Conservation (phyloP, 2,329 filamentous ascomycete species). For the Torrubiellomyces zombiae region DNA sequence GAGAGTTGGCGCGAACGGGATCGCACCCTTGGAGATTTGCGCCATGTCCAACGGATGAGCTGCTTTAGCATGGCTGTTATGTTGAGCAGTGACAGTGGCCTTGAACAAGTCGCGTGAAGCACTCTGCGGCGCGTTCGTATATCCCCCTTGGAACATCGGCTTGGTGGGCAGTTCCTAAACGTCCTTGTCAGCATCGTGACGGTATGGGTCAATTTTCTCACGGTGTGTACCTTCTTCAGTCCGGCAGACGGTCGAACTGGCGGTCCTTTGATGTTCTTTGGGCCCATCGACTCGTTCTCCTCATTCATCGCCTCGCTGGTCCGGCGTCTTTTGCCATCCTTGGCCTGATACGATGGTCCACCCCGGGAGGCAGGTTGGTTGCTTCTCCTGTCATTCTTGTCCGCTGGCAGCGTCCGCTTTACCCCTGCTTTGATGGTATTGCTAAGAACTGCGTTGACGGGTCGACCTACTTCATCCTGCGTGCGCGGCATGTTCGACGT, state of each 20-base stretch:
- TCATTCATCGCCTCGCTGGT: slow-evolving; percentile 58
- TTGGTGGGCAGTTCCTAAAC: slow-evolving; percentile 43
- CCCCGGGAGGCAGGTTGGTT: slow-evolving; percentile 28
- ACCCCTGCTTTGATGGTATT: slow-evolving; percentile 41
- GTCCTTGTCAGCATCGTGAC: neutral
- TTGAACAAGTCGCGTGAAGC: slow-evolving; percentile 45
- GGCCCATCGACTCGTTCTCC: slow-evolving; percentile 40
- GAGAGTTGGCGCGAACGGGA: slow-evolving; percentile 65
- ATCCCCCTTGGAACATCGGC: slow-evolving; percentile 42
- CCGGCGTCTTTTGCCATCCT: slow-evolving; percentile 64
- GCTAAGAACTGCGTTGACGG: slow-evolving; percentile 43
- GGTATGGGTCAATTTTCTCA: neutral
- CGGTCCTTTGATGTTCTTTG: slow-evolving; percentile 54
- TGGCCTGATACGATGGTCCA: slow-evolving; percentile 46
- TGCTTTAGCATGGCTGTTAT: slow-evolving; percentile 45
- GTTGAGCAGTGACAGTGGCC: slow-evolving; percentile 47
- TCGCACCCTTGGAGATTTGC: slow-evolving; percentile 76
- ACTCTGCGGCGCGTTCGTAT: slow-evolving; percentile 38
- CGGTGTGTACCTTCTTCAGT: slow-evolving; percentile 45
- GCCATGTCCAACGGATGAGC: slow-evolving; percentile 65
- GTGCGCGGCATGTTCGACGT: slow-evolving; percentile 32
- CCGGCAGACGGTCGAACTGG: slow-evolving; percentile 66
- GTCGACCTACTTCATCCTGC: slow-evolving; percentile 43
- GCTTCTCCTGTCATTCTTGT: slow-evolving; percentile 35
- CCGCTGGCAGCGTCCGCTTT: slow-evolving; percentile 58